Evolutionary conservation across 2,329 filamentous ascomycete genomes (phyloP).

Genomic region (Periconia macrospinosa): DNA sequence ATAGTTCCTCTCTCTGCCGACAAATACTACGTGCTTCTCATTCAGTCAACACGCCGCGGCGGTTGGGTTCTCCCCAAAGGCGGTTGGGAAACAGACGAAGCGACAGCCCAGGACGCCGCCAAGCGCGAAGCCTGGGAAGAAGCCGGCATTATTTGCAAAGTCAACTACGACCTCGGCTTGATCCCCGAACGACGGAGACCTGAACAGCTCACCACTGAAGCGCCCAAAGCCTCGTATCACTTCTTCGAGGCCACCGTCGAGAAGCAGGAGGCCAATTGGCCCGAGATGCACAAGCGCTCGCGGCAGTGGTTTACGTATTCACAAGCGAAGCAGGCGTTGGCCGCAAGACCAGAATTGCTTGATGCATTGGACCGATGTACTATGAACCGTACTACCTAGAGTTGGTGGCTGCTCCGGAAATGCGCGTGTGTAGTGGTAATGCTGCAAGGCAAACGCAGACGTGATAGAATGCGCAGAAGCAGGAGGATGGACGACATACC

Average conservation of each 20-base stretch:
- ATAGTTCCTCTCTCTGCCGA: conserved; percentile 87
- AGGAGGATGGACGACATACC: conserved; percentile 4
- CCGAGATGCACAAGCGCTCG: conserved; percentile 88
- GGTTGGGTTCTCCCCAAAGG: conserved; percentile 98
- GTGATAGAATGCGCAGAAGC: neutral
- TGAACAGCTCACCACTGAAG: conserved; percentile 54
- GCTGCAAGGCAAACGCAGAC: neutral
- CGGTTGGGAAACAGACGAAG: conserved; percentile 95
- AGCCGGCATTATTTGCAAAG: conserved; percentile 83
- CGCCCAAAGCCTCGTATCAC: conserved; percentile 76
- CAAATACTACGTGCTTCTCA: conserved; percentile 85
- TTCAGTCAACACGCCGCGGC: conserved; percentile 87
- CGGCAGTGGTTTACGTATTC: conserved; percentile 87
- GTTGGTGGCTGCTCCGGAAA: conserved; percentile 13
- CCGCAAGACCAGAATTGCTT: conserved; percentile 79
- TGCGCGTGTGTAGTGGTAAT: neutral
- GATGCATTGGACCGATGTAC: conserved; percentile 84
- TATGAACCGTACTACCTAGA: conserved; percentile 43
- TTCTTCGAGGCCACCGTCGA: conserved; percentile 89
- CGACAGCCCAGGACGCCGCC: conserved; percentile 79
- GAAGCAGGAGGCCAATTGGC: conserved; percentile 85
- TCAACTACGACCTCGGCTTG: conserved; percentile 82
- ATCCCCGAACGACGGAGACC: conserved; percentile 77
- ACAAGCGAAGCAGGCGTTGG: conserved; percentile 77
- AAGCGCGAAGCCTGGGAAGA: conserved; percentile 97